These are phyloP conservation scores for Serendipita indica DNA, from an alignment of 768 basidiomycete species.

Conservation along the genomic window DNA sequence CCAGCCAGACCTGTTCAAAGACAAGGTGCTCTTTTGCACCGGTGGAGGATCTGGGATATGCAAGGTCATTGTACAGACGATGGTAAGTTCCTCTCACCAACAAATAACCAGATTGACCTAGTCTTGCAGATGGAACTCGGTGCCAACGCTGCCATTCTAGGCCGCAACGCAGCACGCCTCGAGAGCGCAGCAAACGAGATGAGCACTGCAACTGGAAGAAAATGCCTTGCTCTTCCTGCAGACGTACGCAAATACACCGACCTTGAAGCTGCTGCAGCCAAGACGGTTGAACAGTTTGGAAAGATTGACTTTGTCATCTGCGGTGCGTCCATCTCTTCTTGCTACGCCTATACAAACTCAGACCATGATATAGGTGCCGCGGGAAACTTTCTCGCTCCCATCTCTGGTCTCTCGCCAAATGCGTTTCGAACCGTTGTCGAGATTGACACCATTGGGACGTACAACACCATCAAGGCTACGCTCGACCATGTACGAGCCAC, in stretches of 20 bases:
- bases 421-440: conserved; percentile 87
- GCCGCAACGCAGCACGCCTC: conserved; percentile 51
- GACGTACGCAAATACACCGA: conserved; percentile 72
- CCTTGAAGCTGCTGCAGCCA: conserved; percentile 58
- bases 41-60: conserved; percentile 82
- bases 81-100: not conserved
- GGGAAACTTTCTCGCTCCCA: conserved; percentile 88
- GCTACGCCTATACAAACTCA: not conserved
- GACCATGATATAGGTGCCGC: conserved; percentile 52
- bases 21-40: conserved; percentile 82
- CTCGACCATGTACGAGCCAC: conserved; percentile 52
- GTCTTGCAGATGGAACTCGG: conserved; percentile 6
- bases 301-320: conserved; percentile 91
- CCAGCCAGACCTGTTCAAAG: conserved; percentile 68
- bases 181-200: conserved; percentile 56
- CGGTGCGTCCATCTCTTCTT: conserved; percentile 32
- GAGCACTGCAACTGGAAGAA: conserved; percentile 47
- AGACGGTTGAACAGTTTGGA: conserved; percentile 63
- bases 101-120: not conserved
- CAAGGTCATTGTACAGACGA: not conserved
- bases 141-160: not conserved
- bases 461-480: conserved; percentile 89
- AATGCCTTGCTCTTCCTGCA: conserved; percentile 56
- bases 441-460: conserved; percentile 89
- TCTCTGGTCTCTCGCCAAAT: conserved; percentile 69